Conservation (phyloP, 2,329 filamentous ascomycete genomes). For the Trichoderma afroharzianum region DNA sequence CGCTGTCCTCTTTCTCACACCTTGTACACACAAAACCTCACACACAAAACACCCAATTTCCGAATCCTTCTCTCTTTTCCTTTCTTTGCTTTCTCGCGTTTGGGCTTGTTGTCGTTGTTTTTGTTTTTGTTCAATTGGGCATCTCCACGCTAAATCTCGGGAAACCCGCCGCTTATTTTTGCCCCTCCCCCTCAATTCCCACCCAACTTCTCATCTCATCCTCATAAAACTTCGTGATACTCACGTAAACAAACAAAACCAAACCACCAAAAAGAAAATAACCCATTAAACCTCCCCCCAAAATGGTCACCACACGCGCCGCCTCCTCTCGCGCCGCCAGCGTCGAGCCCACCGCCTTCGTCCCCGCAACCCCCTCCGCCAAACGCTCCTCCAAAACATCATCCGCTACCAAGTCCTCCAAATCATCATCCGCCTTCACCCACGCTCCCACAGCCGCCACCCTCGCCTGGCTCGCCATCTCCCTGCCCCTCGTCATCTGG, state of each 20-base stretch:
- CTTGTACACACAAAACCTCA: background rate
- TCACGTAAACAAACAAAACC: background rate
- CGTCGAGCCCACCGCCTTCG: constrained; percentile 21
- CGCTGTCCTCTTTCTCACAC: constrained; percentile 4
- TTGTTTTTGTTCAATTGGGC: background rate
- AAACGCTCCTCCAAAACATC: background rate
- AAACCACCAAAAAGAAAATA: background rate
- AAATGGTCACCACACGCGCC: constrained; percentile 39
- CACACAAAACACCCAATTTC: background rate
- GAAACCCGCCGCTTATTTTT: background rate
- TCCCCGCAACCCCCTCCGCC: constrained; percentile 18
- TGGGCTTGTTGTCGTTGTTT: background rate
- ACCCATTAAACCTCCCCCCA: background rate
- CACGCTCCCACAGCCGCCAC: constrained; percentile 46
- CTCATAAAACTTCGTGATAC: background rate
- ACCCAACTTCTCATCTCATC: background rate
- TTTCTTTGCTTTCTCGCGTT: background rate
- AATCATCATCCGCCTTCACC: constrained; percentile 31
- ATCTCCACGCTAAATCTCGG: background rate
- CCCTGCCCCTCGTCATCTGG: constrained; percentile 76
- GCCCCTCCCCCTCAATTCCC: constrained; percentile 9
- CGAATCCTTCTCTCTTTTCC: background rate
- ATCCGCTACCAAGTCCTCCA: constrained; percentile 12
- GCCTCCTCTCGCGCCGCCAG: constrained; percentile 33
- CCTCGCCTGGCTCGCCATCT: constrained; percentile 69